Evolutionary conservation across 2,329 filamentous ascomycete species (phyloP).

Genomic region (Fragosphaeria purpurea): DNA sequence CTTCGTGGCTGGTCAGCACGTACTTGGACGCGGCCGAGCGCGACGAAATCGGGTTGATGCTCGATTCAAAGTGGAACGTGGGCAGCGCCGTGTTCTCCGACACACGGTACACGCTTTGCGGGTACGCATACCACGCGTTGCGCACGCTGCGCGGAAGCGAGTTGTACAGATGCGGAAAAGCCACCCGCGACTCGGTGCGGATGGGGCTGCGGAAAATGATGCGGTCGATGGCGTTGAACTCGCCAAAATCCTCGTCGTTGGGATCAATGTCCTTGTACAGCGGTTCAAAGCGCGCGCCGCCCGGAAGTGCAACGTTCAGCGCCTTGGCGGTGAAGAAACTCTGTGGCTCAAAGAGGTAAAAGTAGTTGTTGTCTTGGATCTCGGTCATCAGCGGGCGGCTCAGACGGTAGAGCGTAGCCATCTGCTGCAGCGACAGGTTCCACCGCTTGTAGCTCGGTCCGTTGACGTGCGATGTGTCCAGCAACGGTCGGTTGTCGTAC

Average conservation of each 20-base stretch:
- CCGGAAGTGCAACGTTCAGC: slow-evolving; percentile 93
- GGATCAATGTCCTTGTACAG: slow-evolving; percentile 98
- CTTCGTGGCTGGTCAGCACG: slow-evolving; percentile 82
- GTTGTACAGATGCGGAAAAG: slow-evolving; percentile 92
- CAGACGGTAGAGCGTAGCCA: slow-evolving; percentile 88
- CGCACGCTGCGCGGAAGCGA: slow-evolving; percentile 90
- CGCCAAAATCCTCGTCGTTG: slow-evolving; percentile 97
- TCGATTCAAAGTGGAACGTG: slow-evolving; percentile 95
- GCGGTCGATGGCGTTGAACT: slow-evolving; percentile 98
- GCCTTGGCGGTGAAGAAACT: slow-evolving; percentile 95
- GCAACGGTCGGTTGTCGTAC: slow-evolving; percentile 83
- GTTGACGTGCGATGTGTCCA: slow-evolving; percentile 89
- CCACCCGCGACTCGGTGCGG: slow-evolving; percentile 89
- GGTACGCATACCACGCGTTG: slow-evolving; percentile 86
- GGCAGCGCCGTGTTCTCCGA: slow-evolving; percentile 82
- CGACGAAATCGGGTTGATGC: slow-evolving; percentile 95
- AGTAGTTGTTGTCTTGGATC: slow-evolving; percentile 92
- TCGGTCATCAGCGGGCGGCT: slow-evolving; percentile 88
- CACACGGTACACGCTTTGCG: slow-evolving; percentile 83
- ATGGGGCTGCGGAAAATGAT: slow-evolving; percentile 97
- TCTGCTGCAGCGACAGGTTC: slow-evolving; percentile 88
- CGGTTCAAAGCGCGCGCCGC: slow-evolving; percentile 91
- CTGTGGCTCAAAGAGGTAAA: slow-evolving; percentile 91
- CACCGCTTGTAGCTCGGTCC: slow-evolving; percentile 94
- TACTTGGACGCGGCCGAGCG: slow-evolving; percentile 91